phyloP scores from a whole-genome alignment of 1,139 yeast genomes.

The Oligophagozyma castellii region DNA sequence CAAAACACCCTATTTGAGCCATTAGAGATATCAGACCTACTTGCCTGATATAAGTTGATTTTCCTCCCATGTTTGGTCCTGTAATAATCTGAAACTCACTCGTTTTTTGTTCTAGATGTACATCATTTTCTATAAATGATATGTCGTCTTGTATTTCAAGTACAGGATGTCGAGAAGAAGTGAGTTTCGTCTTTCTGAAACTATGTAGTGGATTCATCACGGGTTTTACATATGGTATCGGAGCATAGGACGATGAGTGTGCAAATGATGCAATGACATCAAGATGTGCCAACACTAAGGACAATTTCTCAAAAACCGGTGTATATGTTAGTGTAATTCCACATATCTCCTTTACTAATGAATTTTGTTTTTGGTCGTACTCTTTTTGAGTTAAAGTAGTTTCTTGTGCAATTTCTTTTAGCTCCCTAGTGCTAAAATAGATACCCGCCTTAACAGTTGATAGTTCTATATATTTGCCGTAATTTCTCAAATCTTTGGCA shows the following conservation, averaged over 20 bases:
- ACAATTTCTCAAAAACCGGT: slow-evolving; percentile 57
- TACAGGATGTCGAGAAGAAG: slow-evolving; percentile 84
- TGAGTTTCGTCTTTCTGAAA: slow-evolving; percentile 40
- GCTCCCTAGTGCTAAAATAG: slow-evolving; percentile 60
- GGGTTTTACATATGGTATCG: slow-evolving; percentile 70
- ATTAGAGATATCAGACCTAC: slow-evolving; percentile 77
- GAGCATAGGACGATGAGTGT: slow-evolving; percentile 72
- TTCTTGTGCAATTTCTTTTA: slow-evolving; percentile 46
- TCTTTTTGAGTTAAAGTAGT: slow-evolving; percentile 46
- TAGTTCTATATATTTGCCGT: slow-evolving; percentile 53
- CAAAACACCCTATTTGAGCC: slow-evolving; percentile 89
- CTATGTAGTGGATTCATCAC: slow-evolving; percentile 40
- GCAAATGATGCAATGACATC: slow-evolving; percentile 84
- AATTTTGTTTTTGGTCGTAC: slow-evolving; percentile 61
- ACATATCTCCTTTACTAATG: slow-evolving; percentile 70
- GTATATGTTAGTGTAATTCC: slow-evolving; percentile 68
- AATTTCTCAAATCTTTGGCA: slow-evolving; percentile 62
- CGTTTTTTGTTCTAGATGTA: slow-evolving; percentile 34
- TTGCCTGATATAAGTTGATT: slow-evolving; percentile 87
- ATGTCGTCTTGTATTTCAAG: slow-evolving; percentile 85
- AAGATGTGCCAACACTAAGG: slow-evolving; percentile 51
- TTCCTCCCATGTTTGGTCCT: slow-evolving; percentile 99
- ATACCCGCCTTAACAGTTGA: slow-evolving; percentile 94
- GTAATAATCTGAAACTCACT: slow-evolving; percentile 74
- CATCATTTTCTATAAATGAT: slow-evolving; percentile 79